Percentiles rank a stretch among this genome's conserved stretches.
Conservation (phyloP, 148 eudicot species). For the Rhododendron henanense region DNA sequence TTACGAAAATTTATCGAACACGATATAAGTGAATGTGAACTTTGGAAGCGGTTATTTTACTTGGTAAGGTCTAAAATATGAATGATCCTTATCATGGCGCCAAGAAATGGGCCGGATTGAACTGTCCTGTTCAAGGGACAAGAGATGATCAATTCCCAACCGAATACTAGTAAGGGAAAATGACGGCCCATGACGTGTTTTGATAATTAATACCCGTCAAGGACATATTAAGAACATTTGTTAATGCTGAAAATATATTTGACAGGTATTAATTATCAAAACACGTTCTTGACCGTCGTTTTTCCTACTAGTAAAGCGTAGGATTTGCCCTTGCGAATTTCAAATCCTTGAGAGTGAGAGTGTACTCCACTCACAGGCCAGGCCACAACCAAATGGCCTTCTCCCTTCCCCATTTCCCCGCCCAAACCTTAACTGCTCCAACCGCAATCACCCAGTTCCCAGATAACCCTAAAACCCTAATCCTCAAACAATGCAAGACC, state of each 20-base stretch:
- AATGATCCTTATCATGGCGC: too few species aligned
- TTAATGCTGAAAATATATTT: too few species aligned
- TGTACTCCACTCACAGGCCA: background rate
- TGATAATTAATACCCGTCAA: too few species aligned
- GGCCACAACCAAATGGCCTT: constrained; percentile 18
- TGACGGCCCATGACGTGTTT: too few species aligned
- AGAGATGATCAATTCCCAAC: background rate
- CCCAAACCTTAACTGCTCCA: constrained; percentile 17
- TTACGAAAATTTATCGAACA: too few species aligned
- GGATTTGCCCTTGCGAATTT: background rate
- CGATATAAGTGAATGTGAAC: background rate
- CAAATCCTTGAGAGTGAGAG: background rate
- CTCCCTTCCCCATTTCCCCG: constrained; percentile 12
- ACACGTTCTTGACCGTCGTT: too few species aligned
- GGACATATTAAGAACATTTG: fast-evolving
- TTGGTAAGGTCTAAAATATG: too few species aligned
- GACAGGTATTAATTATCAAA: too few species aligned
- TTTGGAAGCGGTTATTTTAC: too few species aligned
- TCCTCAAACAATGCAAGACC: constrained; percentile 40
- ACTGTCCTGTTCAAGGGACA: background rate
- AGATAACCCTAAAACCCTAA: constrained; percentile 30
- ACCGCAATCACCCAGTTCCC: constrained; percentile 23
- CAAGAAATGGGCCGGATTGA: too few species aligned
- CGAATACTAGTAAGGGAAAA: too few species aligned
- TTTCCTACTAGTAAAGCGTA: too few species aligned